Evolutionary conservation across 2,329 filamentous ascomycete species (phyloP), one percentile per base, ranked within the genome.

Genomic region (Juglanconis sp.): DNA sequence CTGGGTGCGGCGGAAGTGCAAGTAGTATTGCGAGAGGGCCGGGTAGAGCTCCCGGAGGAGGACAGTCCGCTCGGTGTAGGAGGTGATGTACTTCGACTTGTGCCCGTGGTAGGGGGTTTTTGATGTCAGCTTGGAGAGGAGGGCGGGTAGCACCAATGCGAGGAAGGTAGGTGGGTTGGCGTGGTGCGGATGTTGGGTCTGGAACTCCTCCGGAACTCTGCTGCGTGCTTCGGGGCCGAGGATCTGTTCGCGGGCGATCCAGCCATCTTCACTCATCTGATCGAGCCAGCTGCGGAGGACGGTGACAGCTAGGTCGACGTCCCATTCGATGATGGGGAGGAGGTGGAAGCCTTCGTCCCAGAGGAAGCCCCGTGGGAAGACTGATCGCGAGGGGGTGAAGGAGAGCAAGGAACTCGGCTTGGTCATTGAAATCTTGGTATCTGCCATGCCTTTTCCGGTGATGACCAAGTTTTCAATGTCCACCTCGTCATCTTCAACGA

Each of bases 311-410:
- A 96, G 81, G 69, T 96, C 92, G 48, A 91, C 84, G 71, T 97
- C 93, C 89, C 91, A 97, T 63, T 96, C 92, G 24, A 91, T 82
- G 56, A 96, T 87, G 1, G 91, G 91, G 53, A 96, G 79, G n/a
- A 96, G 79, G 68, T 97, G 93, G 74, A 96, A 97, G 0, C 93
- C 93, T 72, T 97, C 93, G 67, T 97, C 93, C 93, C 93, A 96
- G 5, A 96, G 80, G 71, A 97, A 97, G 1, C 93, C 93, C 64
- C 93, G 83, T 1, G 93, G 92, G 73, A 97, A 96, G 78, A 96
- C 96, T 0, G 93, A 89, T 6, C 93, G 81, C 2, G 92, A 96
- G 0, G 93, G 93, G 58, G 96, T 88, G 66, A 87, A 90, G 9
- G 92, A 94, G 72, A 91, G 96, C 1, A 97, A 82, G 71, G 96